Percentiles rank a stretch among this genome's conserved stretches.
phyloP scores from a whole-genome alignment of 441 rosid species.

The Populus hybrid region DNA sequence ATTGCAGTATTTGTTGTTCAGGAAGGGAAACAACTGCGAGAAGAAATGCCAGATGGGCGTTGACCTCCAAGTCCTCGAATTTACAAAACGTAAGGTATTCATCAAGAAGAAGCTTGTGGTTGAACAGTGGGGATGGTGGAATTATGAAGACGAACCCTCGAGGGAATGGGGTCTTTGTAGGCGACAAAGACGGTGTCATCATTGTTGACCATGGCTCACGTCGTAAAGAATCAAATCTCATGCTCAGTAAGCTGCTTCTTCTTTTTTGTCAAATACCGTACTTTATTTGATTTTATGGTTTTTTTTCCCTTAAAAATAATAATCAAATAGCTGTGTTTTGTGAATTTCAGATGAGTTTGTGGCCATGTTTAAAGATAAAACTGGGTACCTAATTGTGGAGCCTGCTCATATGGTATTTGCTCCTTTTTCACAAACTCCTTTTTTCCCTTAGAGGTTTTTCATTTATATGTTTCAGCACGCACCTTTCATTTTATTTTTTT shows the following conservation, averaged over 20 bases:
- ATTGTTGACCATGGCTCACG: slow-evolving; percentile 96
- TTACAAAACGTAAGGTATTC: slow-evolving; percentile 12
- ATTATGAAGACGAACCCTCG: slow-evolving; percentile 12
- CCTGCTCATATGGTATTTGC: slow-evolving; percentile 91
- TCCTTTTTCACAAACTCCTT: background rate
- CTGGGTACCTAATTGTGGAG: slow-evolving; percentile 73
- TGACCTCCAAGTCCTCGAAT: slow-evolving; percentile 19
- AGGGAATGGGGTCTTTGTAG: slow-evolving; percentile 21
- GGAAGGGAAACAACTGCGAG: background rate
- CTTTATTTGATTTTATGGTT: background rate
- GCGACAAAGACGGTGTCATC: slow-evolving; percentile 67
- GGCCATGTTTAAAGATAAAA: slow-evolving; percentile 67
- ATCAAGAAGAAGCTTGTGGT: slow-evolving; percentile 16
- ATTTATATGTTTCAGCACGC: background rate
- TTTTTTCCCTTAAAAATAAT: too few species aligned
- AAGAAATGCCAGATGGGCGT: slow-evolving; percentile 15
- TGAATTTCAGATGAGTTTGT: slow-evolving; percentile 81
- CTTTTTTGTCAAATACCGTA: background rate
- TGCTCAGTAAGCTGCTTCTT: slow-evolving; percentile 56
- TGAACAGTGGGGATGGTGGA: slow-evolving; percentile 29
- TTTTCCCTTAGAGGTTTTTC: background rate
- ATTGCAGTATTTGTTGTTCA: slow-evolving; percentile 7
- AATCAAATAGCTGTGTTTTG: background rate
- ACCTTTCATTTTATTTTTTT: too few species aligned
- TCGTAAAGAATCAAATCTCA: slow-evolving; percentile 77